Percentiles rank a stretch among this genome's conserved stretches.
These are phyloP conservation scores for Candida koratica DNA, from an alignment of 805 yeast genomes.

Conservation along the genomic window DNA sequence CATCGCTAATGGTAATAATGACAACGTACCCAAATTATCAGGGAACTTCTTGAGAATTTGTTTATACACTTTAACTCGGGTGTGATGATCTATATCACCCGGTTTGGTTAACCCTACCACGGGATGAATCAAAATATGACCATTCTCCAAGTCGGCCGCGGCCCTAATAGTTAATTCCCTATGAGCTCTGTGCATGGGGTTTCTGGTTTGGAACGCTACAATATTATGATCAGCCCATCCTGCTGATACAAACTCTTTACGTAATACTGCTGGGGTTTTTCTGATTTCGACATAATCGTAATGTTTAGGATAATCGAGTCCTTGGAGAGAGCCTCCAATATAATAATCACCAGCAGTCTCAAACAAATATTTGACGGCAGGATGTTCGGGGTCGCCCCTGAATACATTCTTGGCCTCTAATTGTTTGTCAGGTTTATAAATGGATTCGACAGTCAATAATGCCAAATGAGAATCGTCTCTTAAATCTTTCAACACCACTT, in stretches of 20 bases:
- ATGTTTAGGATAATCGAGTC: slow-evolving; percentile 78
- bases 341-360: slow-evolving; percentile 78
- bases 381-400: slow-evolving; percentile 97
- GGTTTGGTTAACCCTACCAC: slow-evolving; percentile 97
- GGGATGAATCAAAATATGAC: slow-evolving; percentile 81
- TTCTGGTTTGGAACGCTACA: slow-evolving; percentile 97
- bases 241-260: slow-evolving; percentile 74
- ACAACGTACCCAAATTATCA: slow-evolving; percentile 84
- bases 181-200: slow-evolving; percentile 99
- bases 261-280: slow-evolving; percentile 85
- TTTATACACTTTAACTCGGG: slow-evolving; percentile 92
- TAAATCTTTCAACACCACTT: slow-evolving; percentile 74
- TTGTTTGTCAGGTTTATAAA: slow-evolving; percentile 76
- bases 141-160: slow-evolving; percentile 84
- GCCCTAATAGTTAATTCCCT: slow-evolving; percentile 95
- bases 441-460: slow-evolving; percentile 71
- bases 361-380: slow-evolving; percentile 73
- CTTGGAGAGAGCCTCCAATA: slow-evolving; percentile 85
- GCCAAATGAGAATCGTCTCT: slow-evolving; percentile 79
- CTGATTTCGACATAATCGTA: slow-evolving; percentile 86
- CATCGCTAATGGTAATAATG: slow-evolving; percentile 92
- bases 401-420: slow-evolving; percentile 81
- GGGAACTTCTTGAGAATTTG: slow-evolving; percentile 91
- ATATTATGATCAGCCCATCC: slow-evolving; percentile 73
- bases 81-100: slow-evolving; percentile 96